Percentiles rank a stretch among this genome's conserved stretches.
phyloP scores from a whole-genome alignment of 2,329 filamentous ascomycete species.

The Paraphoma sp. region DNA sequence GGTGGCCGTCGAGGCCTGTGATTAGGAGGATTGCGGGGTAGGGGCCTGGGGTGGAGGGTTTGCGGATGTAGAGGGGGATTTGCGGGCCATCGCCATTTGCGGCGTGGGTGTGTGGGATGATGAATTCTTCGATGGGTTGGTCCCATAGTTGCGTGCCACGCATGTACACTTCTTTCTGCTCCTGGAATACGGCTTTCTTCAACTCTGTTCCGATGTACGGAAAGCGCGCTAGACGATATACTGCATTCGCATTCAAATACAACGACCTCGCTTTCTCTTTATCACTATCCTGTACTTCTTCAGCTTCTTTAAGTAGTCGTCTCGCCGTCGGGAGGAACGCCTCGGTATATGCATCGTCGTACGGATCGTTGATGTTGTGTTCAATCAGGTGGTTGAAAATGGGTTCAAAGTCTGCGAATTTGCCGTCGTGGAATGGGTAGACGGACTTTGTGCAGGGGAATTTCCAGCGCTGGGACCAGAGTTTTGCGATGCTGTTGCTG shows the following conservation, averaged over 20 bases:
- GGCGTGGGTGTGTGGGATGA: conserved; percentile 63
- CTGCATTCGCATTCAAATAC: conserved; percentile 73
- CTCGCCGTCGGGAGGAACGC: conserved; percentile 67
- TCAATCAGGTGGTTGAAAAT: conserved; percentile 52
- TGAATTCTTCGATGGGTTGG: conserved; percentile 65
- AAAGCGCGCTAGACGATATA: conserved; percentile 75
- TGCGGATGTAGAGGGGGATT: conserved; percentile 70
- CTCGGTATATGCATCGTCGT: conserved; percentile 67
- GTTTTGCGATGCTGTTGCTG: conserved; percentile 36
- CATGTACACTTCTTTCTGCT: conserved; percentile 69
- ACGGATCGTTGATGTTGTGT: conserved; percentile 70
- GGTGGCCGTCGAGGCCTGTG: conserved; percentile 64
- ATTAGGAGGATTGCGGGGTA: conserved; percentile 62
- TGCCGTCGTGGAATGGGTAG: conserved; percentile 76
- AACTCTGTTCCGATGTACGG: conserved; percentile 59
- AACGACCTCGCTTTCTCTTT: conserved; percentile 61
- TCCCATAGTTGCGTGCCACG: conserved; percentile 55
- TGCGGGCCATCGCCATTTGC: conserved; percentile 58
- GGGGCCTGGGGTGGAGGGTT: conserved; percentile 54
- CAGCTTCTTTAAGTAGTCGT: conserved; percentile 59
- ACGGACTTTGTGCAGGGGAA: conserved; percentile 54
- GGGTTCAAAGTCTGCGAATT: conserved; percentile 71
- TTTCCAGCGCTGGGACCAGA: conserved; percentile 45
- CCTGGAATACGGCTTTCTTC: conserved; percentile 68
- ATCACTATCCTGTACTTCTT: conserved; percentile 38